These are phyloP conservation scores for Eucalyptus coolabah DNA, from an alignment of 345 rosid genomes.

Conservation along the genomic window DNA sequence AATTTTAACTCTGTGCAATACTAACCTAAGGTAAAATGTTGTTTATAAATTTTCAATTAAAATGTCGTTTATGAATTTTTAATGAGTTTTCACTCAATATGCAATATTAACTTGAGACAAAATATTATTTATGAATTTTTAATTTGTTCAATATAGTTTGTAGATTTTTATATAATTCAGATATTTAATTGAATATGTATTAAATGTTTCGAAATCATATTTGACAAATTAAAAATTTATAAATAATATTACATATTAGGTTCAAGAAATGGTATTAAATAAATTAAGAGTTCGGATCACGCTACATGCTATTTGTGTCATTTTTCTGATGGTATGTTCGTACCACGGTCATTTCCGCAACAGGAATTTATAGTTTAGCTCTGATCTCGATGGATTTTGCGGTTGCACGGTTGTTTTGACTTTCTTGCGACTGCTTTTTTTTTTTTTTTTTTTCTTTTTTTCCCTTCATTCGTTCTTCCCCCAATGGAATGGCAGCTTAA, in stretches of 20 bases:
- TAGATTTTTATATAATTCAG: too few relatives aligned
- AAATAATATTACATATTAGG: accelerated
- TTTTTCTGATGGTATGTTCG: background rate
- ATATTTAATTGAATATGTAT: too few relatives aligned
- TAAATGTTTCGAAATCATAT: too few relatives aligned
- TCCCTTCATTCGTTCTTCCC: background rate
- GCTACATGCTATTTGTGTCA: background rate
- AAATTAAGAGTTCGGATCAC: too few relatives aligned
- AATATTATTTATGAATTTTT: too few relatives aligned
- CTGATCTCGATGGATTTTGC: background rate
- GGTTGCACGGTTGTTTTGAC: background rate
- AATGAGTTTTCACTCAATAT: too few relatives aligned
- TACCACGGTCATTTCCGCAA: background rate
- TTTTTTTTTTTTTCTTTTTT: background rate
- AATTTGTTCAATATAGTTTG: accelerated
- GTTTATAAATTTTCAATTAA: too few relatives aligned
- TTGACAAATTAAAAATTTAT: too few relatives aligned
- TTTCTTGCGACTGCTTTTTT: background rate
- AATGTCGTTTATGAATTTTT: too few relatives aligned
- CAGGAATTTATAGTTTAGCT: background rate
- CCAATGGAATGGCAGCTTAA: background rate
- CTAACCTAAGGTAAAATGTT: too few relatives aligned
- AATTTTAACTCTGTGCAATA: background rate
- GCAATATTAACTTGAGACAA: too few relatives aligned
- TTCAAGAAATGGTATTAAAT: accelerated